phyloP scores from a whole-genome alignment of 371 early-diverging fungal species.

The Apophysomyces elegans region DNA sequence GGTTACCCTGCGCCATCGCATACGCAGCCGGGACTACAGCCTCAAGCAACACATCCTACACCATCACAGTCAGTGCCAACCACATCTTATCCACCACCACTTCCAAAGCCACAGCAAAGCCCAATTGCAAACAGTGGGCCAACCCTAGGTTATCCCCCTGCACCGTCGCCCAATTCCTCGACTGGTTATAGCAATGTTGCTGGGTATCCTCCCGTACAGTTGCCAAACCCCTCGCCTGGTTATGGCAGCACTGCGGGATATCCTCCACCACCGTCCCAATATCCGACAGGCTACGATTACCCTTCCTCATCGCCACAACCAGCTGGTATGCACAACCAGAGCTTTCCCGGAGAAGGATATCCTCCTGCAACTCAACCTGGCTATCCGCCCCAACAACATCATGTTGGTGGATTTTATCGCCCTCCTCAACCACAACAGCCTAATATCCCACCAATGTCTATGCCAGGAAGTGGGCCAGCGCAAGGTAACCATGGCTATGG shows the following conservation, averaged over 20 bases:
- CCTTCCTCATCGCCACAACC: slow-evolving; percentile 9
- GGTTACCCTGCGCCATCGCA: background rate
- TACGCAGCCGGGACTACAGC: slow-evolving; percentile 9
- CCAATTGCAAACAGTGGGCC: background rate
- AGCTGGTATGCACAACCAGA: background rate
- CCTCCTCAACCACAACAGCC: background rate
- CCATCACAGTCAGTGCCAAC: background rate
- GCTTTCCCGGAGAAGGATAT: slow-evolving; percentile 1
- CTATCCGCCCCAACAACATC: background rate
- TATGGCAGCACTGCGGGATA: background rate
- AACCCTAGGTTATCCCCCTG: background rate
- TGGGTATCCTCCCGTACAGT: background rate
- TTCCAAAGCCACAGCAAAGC: background rate
- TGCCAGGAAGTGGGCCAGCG: slow-evolving; percentile 8
- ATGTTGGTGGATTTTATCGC: slow-evolving; percentile 16
- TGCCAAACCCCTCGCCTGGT: background rate
- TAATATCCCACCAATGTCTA: slow-evolving; percentile 8
- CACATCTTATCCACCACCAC: background rate
- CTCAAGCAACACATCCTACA: background rate
- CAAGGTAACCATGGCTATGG: background rate
- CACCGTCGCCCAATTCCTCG: background rate
- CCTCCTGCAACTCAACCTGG: background rate
- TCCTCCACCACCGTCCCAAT: background rate
- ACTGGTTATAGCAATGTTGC: background rate
- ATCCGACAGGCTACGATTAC: background rate